Conservation (phyloP, 805 yeast genomes). For the Saturnispora ahearnii region DNA sequence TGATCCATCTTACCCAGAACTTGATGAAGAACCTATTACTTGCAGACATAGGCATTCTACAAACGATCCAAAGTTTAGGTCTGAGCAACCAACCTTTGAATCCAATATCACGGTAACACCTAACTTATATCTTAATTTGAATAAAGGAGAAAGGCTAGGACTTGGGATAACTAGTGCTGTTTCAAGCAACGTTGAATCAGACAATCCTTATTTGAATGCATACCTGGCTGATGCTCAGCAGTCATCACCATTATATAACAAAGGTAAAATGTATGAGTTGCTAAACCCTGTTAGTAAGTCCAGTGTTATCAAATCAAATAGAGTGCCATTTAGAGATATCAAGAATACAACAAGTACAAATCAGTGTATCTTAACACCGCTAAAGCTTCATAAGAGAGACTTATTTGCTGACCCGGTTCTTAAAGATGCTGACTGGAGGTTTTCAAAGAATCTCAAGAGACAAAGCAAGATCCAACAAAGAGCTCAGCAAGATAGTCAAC, state of each 20-base stretch:
- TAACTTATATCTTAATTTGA: not conserved
- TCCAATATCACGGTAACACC: not conserved
- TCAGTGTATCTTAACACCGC: not conserved
- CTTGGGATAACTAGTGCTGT: not conserved
- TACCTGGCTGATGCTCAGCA: not conserved
- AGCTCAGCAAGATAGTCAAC: conserved; percentile 3
- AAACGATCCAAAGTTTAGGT: not conserved
- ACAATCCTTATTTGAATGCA: not conserved
- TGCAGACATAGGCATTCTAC: not conserved
- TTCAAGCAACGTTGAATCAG: not conserved
- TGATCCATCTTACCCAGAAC: not conserved
- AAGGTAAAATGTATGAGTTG: not conserved
- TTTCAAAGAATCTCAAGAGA: not conserved
- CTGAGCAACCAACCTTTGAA: not conserved
- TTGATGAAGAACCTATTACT: not conserved
- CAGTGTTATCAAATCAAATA: not conserved
- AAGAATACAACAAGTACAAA: not conserved
- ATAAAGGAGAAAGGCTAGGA: not conserved
- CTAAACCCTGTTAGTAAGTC: not conserved
- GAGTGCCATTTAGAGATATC: not conserved
- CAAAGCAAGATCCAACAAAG: not conserved
- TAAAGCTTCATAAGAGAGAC: not conserved
- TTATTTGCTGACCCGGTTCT: not conserved
- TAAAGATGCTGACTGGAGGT: not conserved
- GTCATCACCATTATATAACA: not conserved